Conservation (phyloP, 371 early-diverging fungal species). For the Spiromyces aspiralis region DNA sequence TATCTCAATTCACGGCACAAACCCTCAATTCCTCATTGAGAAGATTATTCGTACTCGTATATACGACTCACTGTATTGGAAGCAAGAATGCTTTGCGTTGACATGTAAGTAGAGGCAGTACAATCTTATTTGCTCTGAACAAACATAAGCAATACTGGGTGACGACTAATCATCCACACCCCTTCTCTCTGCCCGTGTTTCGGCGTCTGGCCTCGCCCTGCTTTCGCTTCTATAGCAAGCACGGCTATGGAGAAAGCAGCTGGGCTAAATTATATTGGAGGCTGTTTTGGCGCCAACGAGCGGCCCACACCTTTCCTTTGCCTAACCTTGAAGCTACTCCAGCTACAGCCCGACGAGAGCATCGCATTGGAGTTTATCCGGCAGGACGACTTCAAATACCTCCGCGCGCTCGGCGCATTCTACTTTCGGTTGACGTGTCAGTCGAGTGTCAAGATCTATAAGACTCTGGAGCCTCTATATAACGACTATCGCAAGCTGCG, state of each 20-base stretch:
- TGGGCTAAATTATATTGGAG: slow-evolving; percentile 59
- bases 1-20: slow-evolving; percentile 56
- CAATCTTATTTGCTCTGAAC: no score
- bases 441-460: slow-evolving; percentile 60
- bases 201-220: background rate
- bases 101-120: slow-evolving; percentile 46
- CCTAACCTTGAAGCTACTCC: slow-evolving; percentile 69
- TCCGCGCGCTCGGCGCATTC: slow-evolving; percentile 78
- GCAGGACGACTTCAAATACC: slow-evolving; percentile 62
- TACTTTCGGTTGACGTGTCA: slow-evolving; percentile 65
- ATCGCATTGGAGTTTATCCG: slow-evolving; percentile 64
- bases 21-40: slow-evolving; percentile 87
- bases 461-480: slow-evolving; percentile 68
- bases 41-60: slow-evolving; percentile 83
- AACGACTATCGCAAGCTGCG: slow-evolving; percentile 77
- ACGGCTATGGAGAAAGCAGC: slow-evolving; percentile 81
- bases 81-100: slow-evolving; percentile 85
- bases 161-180: background rate
- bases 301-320: slow-evolving; percentile 85
- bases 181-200: background rate
- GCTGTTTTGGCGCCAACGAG: slow-evolving; percentile 61
- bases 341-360: slow-evolving; percentile 74
- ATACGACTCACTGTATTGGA: slow-evolving; percentile 87
- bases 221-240: slow-evolving; percentile 38
- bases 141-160: no score